Conservation (phyloP, 169 alveolate species). For the Theileria annulata region DNA sequence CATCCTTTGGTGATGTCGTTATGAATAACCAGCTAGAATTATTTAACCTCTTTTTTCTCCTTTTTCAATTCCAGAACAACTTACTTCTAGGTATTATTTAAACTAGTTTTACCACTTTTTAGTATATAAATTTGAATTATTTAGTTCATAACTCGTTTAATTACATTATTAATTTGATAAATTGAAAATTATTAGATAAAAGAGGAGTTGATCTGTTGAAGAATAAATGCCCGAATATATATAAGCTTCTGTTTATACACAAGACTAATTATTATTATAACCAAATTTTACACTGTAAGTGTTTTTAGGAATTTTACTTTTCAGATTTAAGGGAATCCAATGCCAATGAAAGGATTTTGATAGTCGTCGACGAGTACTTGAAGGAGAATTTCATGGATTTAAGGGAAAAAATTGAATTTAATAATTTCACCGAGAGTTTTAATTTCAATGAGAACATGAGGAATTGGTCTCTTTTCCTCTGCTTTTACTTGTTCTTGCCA, state of each 20-base stretch:
- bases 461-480: conserved; percentile 39
- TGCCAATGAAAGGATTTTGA: neutral
- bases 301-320: neutral
- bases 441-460: conserved; percentile 18
- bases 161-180: neutral
- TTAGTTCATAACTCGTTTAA: too few species aligned
- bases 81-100: neutral
- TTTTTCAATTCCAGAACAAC: neutral
- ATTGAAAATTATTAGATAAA: conserved; percentile 10
- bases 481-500: conserved; percentile 31
- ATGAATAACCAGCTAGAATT: conserved; percentile 38
- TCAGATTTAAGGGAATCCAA: neutral
- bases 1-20: conserved; percentile 54
- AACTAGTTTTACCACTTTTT: neutral
- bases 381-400: conserved; percentile 26
- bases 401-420: neutral
- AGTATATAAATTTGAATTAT: too few species aligned
- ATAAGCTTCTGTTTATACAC: conserved; percentile 25
- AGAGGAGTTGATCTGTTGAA: conserved; percentile 20
- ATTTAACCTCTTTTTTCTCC: conserved; percentile 24
- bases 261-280: conserved; percentile 22
- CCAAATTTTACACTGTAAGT: neutral
- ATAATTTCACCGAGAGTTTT: neutral
- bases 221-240: conserved; percentile 27
- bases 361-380: conserved; percentile 9